Evolutionary conservation across 139 green algal species (phyloP), one percentile per base, ranked within the genome.

Genomic region (Picochlorum sp.): DNA sequence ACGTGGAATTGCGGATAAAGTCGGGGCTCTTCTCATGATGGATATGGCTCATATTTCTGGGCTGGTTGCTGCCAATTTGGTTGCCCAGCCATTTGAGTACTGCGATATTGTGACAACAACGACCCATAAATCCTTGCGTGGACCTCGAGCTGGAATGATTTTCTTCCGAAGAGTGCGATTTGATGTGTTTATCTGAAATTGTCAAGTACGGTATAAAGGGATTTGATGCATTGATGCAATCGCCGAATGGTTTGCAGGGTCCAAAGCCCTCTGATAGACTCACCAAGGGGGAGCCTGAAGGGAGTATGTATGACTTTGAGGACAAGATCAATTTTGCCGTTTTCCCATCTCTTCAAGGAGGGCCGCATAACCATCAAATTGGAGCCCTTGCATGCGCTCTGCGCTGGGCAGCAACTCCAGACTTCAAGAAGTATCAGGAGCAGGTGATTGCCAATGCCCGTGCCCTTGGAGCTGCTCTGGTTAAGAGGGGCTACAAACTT

Each of bases 301-400:
- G 73, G 47, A 62, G 41, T 44, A 29, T 54, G 44, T 89, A 85
- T 67, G 79, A 94, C 63, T 90, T 76, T 70, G 83, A 90, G 61
- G 77, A 87, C 59, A 68, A 64, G n/a, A 93, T 94, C 63, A 80
- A 94, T 73, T 87, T 90, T 57, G 80, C 85, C 4, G 85, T 94
- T 28, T 94, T 94, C 74, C 85, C 85, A 45, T 75, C 75, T 9
- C 74, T 94, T 18, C 85, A 94, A 61, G 85, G 85, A 28, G 85
- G 85, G 28, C 85, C 85, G 4, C 85, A 94, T 79, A 94, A 94
- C 79, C 82, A 94, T 77, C 83, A 94, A 67, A 94, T 93, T 53
- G 85, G 70, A 26, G 85, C 85, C 30, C 75, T 94, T 53, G 74
- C 72, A 16, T 84, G 91, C 20, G 86, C 85, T 8, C 72, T 94